These are phyloP conservation scores for Pluteus cervinus DNA, from an alignment of 768 basidiomycete genomes.

Conservation along the genomic window DNA sequence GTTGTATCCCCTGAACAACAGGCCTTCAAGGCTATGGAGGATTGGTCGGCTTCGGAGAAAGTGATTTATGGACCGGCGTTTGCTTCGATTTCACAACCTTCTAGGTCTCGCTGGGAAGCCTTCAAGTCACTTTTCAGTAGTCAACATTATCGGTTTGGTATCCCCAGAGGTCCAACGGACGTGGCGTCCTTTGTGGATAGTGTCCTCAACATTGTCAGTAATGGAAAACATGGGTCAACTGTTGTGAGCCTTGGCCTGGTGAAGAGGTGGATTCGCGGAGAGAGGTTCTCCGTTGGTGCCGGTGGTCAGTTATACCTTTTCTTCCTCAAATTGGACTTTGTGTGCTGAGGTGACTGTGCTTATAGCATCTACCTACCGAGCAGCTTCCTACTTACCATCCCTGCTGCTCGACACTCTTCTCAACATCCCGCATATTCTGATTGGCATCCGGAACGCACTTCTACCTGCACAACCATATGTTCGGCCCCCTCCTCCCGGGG, in stretches of 20 bases:
- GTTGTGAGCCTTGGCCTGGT: constrained; percentile 39
- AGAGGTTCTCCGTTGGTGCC: constrained; percentile 69
- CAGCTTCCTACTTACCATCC: constrained; percentile 67
- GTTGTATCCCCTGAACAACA: not conserved
- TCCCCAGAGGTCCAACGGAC: constrained; percentile 49
- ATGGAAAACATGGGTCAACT: constrained; percentile 40
- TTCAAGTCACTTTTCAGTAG: too few species aligned
- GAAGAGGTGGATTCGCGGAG: constrained; percentile 56
- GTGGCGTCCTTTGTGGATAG: constrained; percentile 52
- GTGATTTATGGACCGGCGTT: constrained; percentile 69
- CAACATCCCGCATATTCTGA: constrained; percentile 58
- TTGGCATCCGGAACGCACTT: constrained; percentile 56
- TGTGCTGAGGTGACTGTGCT: constrained; percentile 6
- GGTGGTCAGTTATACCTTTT: constrained; percentile 49
- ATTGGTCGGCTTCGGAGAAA: constrained; percentile 73
- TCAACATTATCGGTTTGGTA: too few species aligned
- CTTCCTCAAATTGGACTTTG: constrained; percentile 1
- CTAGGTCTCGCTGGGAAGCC: constrained; percentile 22
- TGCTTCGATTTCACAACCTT: constrained; percentile 34
- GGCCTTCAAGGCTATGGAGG: constrained; percentile 48
- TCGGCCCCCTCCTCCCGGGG: constrained; percentile 24
- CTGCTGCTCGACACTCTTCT: constrained; percentile 59
- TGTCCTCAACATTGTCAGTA: constrained; percentile 54
- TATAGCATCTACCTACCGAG: constrained; percentile 62
- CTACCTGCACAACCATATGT: constrained; percentile 44